phyloP scores from a whole-genome alignment of 257 asterid species.

The Haberlea rhodopensis region DNA sequence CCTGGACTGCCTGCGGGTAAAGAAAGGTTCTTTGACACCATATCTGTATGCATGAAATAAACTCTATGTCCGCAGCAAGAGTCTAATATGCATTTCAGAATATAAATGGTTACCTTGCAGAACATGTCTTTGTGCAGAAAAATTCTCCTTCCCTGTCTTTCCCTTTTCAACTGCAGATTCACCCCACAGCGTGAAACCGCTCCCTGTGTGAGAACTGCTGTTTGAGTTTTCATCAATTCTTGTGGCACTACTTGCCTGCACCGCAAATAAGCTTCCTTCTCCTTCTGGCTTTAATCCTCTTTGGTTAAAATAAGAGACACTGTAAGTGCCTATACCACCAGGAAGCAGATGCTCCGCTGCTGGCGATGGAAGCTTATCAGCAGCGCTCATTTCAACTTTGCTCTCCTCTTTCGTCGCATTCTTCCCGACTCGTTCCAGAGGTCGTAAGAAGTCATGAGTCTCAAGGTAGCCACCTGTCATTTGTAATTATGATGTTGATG shows the following conservation, averaged over 20 bases:
- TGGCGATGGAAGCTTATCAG: constrained; percentile 48
- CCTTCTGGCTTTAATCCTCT: constrained; percentile 52
- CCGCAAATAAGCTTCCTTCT: constrained; percentile 38
- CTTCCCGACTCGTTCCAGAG: constrained; percentile 66
- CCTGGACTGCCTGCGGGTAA: neutral
- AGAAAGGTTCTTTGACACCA: neutral
- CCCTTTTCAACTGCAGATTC: constrained; percentile 80
- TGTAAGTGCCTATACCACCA: constrained; percentile 82
- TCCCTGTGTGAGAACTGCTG: constrained; percentile 67
- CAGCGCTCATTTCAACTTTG: constrained; percentile 36
- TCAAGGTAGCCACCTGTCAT: constrained; percentile 57
- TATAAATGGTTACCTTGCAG: constrained; percentile 46
- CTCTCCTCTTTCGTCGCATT: constrained; percentile 48
- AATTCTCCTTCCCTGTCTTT: constrained; percentile 99
- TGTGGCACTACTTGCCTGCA: constrained; percentile 56
- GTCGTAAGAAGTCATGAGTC: constrained; percentile 92
- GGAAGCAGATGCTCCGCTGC: constrained; percentile 65
- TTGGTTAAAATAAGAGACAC: constrained; percentile 68
- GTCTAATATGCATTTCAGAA: neutral
- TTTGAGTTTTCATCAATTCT: constrained; percentile 61
- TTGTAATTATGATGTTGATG: neutral
- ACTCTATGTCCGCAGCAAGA: neutral
- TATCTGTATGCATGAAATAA: neutral
- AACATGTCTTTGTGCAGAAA: constrained; percentile 45
- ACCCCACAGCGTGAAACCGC: constrained; percentile 83